These are phyloP conservation scores for Fremontodendron californicum DNA, from an alignment of 345 rosid species.

Conservation along the genomic window DNA sequence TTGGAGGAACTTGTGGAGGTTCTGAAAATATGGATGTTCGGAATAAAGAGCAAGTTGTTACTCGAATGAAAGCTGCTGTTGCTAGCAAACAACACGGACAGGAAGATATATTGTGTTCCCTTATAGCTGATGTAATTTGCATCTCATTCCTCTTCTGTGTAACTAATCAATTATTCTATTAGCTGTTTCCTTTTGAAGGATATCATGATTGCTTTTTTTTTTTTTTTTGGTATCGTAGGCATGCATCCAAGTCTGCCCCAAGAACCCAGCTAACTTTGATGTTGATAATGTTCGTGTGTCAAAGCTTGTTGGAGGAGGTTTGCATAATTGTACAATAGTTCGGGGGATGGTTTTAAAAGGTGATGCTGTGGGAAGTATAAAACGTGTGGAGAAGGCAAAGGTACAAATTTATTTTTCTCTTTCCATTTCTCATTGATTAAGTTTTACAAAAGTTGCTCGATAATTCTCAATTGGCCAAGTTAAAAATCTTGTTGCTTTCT, in stretches of 20 bases:
- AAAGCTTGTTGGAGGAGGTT: constrained; percentile 90
- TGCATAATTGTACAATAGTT: constrained; percentile 67
- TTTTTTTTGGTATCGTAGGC: constrained; percentile 45
- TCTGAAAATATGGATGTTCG: constrained; percentile 97
- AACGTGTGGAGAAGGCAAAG: constrained; percentile 83
- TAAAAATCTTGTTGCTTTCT: background rate
- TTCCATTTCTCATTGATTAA: background rate
- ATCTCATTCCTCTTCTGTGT: constrained; percentile 2
- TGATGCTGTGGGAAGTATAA: constrained; percentile 84
- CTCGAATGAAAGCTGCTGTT: constrained; percentile 88
- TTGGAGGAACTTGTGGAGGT: constrained; percentile 81
- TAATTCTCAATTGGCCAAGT: background rate
- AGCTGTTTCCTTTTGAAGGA: background rate
- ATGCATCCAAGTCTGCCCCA: constrained; percentile 95
- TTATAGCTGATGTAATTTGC: constrained; percentile 68
- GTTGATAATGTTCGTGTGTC: constrained; percentile 92
- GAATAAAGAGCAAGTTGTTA: constrained; percentile 63
- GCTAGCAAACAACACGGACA: constrained; percentile 98
- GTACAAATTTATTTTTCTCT: constrained; percentile 29
- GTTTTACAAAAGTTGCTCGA: background rate
- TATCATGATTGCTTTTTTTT: background rate
- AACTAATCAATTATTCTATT: constrained; percentile 6
- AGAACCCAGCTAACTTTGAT: constrained; percentile 87
- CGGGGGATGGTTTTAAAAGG: constrained; percentile 89
- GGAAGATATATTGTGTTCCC: constrained; percentile 71